Evolutionary conservation across 2,329 filamentous ascomycete genomes (phyloP), one percentile per base, ranked within the genome.

Genomic region (Salinomyces thailandicus): DNA sequence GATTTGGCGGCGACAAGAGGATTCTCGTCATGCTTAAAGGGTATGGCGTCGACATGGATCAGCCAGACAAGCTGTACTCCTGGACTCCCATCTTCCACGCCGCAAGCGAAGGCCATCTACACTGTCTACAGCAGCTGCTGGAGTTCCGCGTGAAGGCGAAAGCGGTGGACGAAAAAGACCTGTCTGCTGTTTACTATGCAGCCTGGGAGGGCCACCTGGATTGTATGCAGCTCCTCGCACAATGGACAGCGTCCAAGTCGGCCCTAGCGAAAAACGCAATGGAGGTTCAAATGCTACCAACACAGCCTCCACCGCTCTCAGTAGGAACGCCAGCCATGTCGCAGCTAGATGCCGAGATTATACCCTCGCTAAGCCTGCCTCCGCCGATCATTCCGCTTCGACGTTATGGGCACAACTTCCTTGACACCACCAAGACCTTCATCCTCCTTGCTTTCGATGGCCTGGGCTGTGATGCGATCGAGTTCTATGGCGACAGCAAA

Each of bases 61-160:
- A 96, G 58, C 71, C 85, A 19, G 91, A 98, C 61, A 96, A 94
- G 62, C 71, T 98, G 12, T 96, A 96, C 51, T 85, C 89, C 42
- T 98, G 91, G 91, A 96, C 91, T 2, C 87, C 91, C 0, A 69
- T 98, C 4, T 91, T 98, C 39, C 89, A 98, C 58, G 89, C 91
- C 2, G 91, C 91, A 7, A 94, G 87, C 55, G 91, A 98, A 64
- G 91, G 91, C 15, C 93, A 94, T 55, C 81, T 95, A 1, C 78
- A 82, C 17, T 95, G 87, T 53, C 68, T 98, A 29, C 75, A 85
- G 48, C 83, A 79, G 1, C 69, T 98, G 3, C 69, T 98, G 8
- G 76, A 85, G 36, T 76, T 82, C 44, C 81, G 82, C 5, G 87
- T 81, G 3, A 77, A 93, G 51, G 74, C 81, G 1, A 79, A 79